Evolutionary conservation across 129 eudicot species (phyloP).

Genomic region (Silybum marianum): DNA sequence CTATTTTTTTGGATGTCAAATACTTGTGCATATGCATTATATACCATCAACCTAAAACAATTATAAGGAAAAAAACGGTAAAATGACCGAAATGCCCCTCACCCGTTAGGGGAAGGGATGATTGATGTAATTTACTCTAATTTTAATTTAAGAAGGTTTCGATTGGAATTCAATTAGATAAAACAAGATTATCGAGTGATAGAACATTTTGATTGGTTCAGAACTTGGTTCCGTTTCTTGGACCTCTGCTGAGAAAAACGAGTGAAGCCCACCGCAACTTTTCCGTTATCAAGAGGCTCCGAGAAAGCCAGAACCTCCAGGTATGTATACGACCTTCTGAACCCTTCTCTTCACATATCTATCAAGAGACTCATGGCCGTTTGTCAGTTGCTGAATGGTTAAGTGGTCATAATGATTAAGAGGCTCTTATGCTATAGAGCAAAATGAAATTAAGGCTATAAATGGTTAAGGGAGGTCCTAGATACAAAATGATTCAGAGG

Average conservation of each 20-base stretch:
- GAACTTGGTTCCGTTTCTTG: slow-evolving; percentile 94
- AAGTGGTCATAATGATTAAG: too few species aligned
- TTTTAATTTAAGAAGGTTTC: background rate
- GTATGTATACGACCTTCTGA: slow-evolving; percentile 34
- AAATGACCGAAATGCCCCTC: background rate
- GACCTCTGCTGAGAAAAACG: slow-evolving; percentile 85
- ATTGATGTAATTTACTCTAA: background rate
- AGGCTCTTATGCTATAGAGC: too few species aligned
- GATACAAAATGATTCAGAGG: too few species aligned
- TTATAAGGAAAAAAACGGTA: background rate
- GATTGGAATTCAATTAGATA: background rate
- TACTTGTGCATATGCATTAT: background rate
- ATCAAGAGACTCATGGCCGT: background rate
- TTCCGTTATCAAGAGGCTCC: slow-evolving; percentile 78
- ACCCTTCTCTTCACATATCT: background rate
- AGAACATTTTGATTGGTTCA: slow-evolving; percentile 31
- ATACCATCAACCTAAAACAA: background rate
- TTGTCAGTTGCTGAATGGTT: too few species aligned
- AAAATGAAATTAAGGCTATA: too few species aligned
- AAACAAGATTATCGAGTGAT: background rate
- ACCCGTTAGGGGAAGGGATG: background rate
- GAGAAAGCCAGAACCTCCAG: slow-evolving; percentile 92
- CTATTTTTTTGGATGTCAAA: background rate
- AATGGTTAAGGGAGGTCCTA: too few species aligned
- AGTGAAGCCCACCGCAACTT: slow-evolving; percentile 88